Conservation (phyloP, 164 flowering plant genomes). For the Stephania yunnanensis region DNA sequence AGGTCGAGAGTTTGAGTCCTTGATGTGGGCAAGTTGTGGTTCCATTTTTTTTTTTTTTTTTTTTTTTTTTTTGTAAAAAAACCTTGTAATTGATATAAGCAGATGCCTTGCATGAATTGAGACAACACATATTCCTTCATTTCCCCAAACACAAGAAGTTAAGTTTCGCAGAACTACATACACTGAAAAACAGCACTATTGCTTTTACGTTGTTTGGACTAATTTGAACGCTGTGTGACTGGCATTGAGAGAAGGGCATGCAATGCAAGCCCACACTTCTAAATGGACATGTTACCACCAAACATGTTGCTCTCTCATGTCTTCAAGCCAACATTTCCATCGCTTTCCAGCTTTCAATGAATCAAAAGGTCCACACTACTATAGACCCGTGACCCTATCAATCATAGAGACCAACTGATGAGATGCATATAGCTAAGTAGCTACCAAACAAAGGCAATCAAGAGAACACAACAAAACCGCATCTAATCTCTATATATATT, state of each 20-base stretch:
- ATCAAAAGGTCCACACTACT: not conserved
- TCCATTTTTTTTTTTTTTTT: too few relatives aligned
- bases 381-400: not conserved
- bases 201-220: not conserved
- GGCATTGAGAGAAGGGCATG: not conserved
- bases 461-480: not conserved
- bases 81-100: too few relatives aligned
- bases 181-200: too few relatives aligned
- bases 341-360: slow-evolving; percentile 2
- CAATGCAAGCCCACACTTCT: too few relatives aligned
- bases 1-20: too few relatives aligned
- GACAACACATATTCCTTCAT: not conserved
- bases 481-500: not conserved
- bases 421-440: not conserved
- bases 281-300: not conserved
- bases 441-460: not conserved
- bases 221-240: not conserved
- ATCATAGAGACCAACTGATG: not conserved
- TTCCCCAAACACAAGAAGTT: not conserved
- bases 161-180: too few relatives aligned
- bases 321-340: not conserved
- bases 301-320: not conserved
- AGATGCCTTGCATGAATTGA: not conserved
- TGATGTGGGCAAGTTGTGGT: too few relatives aligned
- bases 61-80: too few relatives aligned